Conservation (phyloP, 73 alveolate genomes). For the Effrenium voratum region DNA sequence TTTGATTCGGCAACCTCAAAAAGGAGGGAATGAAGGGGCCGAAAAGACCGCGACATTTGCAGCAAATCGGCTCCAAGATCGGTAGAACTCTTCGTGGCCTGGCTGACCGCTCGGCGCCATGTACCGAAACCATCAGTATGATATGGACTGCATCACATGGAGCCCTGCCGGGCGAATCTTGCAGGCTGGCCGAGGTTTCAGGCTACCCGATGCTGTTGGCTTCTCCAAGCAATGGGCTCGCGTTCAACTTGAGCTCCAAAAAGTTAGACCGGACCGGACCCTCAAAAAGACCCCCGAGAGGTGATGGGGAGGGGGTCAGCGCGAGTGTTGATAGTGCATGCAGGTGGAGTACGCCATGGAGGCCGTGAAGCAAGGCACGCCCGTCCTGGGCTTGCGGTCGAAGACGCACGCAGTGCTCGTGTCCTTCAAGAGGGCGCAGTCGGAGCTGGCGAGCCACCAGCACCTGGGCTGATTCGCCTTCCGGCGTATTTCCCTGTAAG, state of each 20-base stretch:
- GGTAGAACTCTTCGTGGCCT: neutral
- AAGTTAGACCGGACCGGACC: too few species aligned
- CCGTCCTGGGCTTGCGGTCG: slow-evolving; percentile 97
- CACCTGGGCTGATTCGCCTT: slow-evolving; percentile 94
- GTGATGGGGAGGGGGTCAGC: too few species aligned
- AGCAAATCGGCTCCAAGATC: neutral
- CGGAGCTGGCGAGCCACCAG: slow-evolving; percentile 97
- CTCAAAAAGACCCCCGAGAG: too few species aligned
- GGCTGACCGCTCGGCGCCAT: neutral
- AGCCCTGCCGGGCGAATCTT: slow-evolving; percentile 99
- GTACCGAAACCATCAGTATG: slow-evolving; percentile 95
- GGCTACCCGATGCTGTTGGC: too few species aligned
- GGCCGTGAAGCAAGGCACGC: slow-evolving; percentile 99
- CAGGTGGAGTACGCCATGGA: slow-evolving; percentile 99
- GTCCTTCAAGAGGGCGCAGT: slow-evolving; percentile 97
- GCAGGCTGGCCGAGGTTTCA: slow-evolving; percentile 98
- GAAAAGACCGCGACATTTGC: neutral
- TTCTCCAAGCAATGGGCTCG: neutral
- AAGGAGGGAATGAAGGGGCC: neutral
- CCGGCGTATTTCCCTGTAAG: too few species aligned
- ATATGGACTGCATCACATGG: slow-evolving; percentile 98
- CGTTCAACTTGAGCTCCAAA: too few species aligned
- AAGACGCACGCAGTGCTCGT: slow-evolving; percentile 96
- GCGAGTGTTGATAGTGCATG: too few species aligned
- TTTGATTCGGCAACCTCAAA: too few species aligned